Evolutionary conservation across 164 flowering plant genomes (phyloP).

Genomic region (Akebia trifoliata): DNA sequence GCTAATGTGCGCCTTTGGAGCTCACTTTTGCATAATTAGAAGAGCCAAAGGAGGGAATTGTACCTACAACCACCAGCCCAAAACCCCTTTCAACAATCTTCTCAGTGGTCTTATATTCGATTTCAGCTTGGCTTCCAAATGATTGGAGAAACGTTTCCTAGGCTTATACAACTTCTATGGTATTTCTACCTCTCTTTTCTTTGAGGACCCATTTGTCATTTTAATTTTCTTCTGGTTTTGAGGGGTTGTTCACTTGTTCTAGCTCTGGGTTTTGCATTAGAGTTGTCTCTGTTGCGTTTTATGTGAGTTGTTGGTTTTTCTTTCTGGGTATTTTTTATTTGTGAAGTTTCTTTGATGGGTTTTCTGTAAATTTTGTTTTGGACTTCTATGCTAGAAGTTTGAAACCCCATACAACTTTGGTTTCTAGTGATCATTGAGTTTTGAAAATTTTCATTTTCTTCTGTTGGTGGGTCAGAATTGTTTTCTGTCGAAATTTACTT

Average conservation of each 20-base stretch:
- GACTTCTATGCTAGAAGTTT: too few relatives aligned
- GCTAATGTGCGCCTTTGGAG: too few relatives aligned
- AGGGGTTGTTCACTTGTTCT: not conserved
- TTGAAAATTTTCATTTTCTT: not conserved
- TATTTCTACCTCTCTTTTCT: too few relatives aligned
- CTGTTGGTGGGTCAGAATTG: not conserved
- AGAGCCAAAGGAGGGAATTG: too few relatives aligned
- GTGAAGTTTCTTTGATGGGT: not conserved
- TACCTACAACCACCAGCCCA: too few relatives aligned
- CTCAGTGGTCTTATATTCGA: not conserved
- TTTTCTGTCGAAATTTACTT: not conserved
- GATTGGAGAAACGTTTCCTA: not conserved
- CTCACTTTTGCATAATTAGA: too few relatives aligned
- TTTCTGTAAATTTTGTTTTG: not conserved
- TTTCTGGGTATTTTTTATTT: too few relatives aligned
- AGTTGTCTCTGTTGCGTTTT: not conserved
- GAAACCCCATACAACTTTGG: too few relatives aligned
- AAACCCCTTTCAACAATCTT: too few relatives aligned
- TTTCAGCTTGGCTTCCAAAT: not conserved
- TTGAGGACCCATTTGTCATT: not conserved
- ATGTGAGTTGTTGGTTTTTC: too few relatives aligned
- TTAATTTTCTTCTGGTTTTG: not conserved
- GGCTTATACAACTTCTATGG: not conserved
- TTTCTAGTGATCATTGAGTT: not conserved
- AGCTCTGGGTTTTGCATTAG: not conserved